Percentiles rank a stretch among this genome's conserved stretches.
These are phyloP conservation scores for Bigelowiella natans DNA, from an alignment of 78 protist genomes.

Conservation along the genomic window DNA sequence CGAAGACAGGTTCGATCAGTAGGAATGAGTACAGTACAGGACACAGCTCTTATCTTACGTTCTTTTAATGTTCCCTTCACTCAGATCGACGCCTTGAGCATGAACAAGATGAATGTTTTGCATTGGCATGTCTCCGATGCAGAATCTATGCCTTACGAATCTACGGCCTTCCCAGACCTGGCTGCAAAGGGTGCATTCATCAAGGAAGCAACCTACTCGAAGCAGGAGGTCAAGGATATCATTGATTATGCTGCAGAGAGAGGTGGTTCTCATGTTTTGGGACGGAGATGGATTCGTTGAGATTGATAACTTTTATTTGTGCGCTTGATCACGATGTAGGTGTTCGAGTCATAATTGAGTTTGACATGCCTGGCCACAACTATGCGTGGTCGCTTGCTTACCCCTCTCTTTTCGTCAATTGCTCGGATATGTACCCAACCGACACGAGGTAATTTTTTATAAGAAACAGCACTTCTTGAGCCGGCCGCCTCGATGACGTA, in stretches of 20 bases:
- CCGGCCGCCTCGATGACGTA: no score
- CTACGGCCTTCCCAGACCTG: neutral
- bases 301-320: no score
- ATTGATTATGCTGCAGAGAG: neutral
- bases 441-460: no score
- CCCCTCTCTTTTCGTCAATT: neutral
- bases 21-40: no score
- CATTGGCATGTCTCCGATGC: constrained; percentile 29
- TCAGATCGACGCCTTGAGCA: neutral
- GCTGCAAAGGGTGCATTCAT: neutral
- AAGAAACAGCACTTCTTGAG: no score
- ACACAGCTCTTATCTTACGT: no score
- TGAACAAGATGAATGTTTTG: neutral
- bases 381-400: neutral
- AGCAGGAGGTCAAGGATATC: neutral
- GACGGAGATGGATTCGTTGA: no score
- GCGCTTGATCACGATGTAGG: no score
- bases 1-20: no score
- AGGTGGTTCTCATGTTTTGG: no score
- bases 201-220: neutral
- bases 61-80: no score
- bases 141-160: neutral
- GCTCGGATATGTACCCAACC: neutral
- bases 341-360: neutral
- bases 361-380: neutral